These are phyloP conservation scores for Oryza brachyantha DNA, from an alignment of 176 grass and related monocot species.

Conservation along the genomic window DNA sequence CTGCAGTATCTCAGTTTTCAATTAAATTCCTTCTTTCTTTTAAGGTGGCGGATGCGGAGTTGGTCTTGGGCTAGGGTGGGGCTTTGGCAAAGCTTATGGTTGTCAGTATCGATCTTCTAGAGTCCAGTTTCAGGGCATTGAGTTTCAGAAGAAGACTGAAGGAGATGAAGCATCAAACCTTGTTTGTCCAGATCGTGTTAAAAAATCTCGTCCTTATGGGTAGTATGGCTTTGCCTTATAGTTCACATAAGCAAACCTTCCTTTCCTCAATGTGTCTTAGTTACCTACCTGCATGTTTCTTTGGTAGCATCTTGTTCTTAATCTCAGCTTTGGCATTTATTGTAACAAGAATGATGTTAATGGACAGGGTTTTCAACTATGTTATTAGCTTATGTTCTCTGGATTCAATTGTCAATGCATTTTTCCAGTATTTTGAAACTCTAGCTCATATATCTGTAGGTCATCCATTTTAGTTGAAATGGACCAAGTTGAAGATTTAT, in stretches of 20 bases:
- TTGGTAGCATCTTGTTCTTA: slow-evolving; percentile 22
- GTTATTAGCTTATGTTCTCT: not conserved
- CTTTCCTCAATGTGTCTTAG: slow-evolving; percentile 15
- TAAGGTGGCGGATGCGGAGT: slow-evolving; percentile 87
- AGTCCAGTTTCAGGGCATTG: slow-evolving; percentile 81
- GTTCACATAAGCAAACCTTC: not conserved
- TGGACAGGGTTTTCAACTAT: not conserved
- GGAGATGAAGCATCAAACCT: slow-evolving; percentile 36
- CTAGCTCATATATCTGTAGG: not conserved
- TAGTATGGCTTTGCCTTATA: slow-evolving; percentile 17
- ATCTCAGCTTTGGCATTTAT: slow-evolving; percentile 9
- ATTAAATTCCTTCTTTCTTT: slow-evolving; percentile 25
- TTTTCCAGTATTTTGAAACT: not conserved
- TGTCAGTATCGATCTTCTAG: slow-evolving; percentile 87
- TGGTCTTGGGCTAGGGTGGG: slow-evolving; percentile 87
- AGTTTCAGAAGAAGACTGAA: slow-evolving; percentile 61
- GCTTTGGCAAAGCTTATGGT: slow-evolving; percentile 85
- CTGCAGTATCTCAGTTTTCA: not conserved
- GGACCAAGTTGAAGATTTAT: not conserved
- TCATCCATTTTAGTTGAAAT: not conserved
- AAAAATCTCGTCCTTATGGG: slow-evolving; percentile 50
- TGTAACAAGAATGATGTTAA: slow-evolving; percentile 34
- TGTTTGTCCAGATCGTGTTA: slow-evolving; percentile 30
- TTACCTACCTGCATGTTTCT: slow-evolving; percentile 26
- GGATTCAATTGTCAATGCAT: not conserved